Conservation (phyloP, 257 asterid genomes). For the Solanum pinnatisectum region DNA sequence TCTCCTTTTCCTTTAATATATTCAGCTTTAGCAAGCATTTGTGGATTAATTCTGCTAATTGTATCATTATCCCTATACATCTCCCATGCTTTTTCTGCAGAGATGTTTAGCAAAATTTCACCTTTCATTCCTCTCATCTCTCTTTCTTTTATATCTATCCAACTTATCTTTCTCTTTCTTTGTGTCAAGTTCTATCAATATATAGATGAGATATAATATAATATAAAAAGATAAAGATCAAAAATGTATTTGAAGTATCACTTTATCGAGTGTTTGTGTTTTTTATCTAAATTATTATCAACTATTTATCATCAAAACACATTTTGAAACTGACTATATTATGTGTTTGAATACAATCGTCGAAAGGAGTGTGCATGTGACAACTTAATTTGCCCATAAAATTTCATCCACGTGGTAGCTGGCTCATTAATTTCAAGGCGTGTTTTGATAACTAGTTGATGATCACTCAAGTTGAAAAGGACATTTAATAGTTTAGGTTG, state of each 20-base stretch:
- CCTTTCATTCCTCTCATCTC: not conserved
- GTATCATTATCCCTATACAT: not conserved
- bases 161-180: not conserved
- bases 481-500: not conserved
- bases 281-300: not conserved
- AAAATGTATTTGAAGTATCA: not conserved
- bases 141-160: not conserved
- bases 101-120: not conserved
- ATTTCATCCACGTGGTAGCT: not conserved
- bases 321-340: not conserved
- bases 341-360: not conserved
- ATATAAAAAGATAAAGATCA: not conserved
- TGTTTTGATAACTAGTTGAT: not conserved
- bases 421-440: not conserved
- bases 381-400: not conserved
- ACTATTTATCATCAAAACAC: not conserved
- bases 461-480: not conserved
- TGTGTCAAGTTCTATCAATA: not conserved
- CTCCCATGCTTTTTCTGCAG: not conserved
- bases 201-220: not conserved
- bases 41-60: slow-evolving; percentile 1
- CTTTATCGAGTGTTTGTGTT: not conserved
- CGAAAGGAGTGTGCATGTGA: not conserved
- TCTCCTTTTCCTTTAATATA: not conserved
- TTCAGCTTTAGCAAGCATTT: not conserved